phyloP scores from a whole-genome alignment of 768 basidiomycete species.

The Harrya chromipes region DNA sequence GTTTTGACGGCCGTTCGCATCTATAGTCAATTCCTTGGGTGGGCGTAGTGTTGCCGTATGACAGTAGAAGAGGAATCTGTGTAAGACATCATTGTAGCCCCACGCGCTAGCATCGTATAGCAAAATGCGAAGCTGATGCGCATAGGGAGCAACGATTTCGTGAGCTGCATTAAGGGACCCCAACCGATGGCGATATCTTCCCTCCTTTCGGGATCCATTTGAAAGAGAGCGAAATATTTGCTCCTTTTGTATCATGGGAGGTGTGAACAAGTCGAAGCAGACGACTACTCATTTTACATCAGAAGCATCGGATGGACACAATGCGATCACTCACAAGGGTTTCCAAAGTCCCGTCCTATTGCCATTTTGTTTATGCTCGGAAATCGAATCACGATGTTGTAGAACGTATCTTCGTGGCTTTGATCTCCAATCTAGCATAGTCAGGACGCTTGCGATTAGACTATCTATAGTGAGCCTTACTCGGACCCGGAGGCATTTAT shows the following conservation, averaged over 20 bases:
- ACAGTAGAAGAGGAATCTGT: slow-evolving; percentile 55
- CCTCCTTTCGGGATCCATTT: slow-evolving; percentile 28
- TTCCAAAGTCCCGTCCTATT: slow-evolving; percentile 55
- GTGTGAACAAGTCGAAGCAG: slow-evolving; percentile 64
- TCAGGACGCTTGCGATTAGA: not conserved
- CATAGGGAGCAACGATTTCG: slow-evolving; percentile 59
- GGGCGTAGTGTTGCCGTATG: slow-evolving; percentile 43
- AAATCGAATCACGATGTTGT: slow-evolving; percentile 53
- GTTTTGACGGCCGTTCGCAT: slow-evolving; percentile 40
- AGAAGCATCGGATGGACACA: slow-evolving; percentile 4
- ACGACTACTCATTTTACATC: slow-evolving; percentile 42
- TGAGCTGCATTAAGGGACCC: slow-evolving; percentile 60
- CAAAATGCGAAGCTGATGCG: slow-evolving; percentile 64
- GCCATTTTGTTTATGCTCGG: slow-evolving; percentile 58
- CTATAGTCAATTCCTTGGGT: slow-evolving; percentile 40
- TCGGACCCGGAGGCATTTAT: slow-evolving; percentile 61
- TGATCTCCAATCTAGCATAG: slow-evolving; percentile 55
- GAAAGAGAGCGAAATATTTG: slow-evolving; percentile 54
- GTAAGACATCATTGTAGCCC: slow-evolving; percentile 33
- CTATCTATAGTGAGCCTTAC: slow-evolving; percentile 34
- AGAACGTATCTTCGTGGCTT: slow-evolving; percentile 47
- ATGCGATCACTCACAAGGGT: slow-evolving; percentile 50
- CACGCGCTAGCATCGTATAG: slow-evolving; percentile 48
- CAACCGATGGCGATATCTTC: slow-evolving; percentile 53
- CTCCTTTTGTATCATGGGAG: slow-evolving; percentile 60